Conservation (phyloP, 2,329 filamentous ascomycete species). For the Fusarium nurragi region DNA sequence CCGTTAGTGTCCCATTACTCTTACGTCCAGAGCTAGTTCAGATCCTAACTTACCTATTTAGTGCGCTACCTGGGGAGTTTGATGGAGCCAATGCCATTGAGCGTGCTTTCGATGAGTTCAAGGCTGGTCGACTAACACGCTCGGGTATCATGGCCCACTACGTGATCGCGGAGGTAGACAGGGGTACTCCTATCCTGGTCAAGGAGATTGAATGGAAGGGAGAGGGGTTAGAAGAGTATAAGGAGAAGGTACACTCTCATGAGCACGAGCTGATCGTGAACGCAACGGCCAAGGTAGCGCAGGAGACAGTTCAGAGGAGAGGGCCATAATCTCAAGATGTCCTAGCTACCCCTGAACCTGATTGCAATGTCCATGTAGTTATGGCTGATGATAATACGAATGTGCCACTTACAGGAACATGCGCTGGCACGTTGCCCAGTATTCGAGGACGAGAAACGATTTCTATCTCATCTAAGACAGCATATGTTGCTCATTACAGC, state of each 20-base stretch:
- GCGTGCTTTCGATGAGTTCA: conserved; percentile 78
- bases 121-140: conserved; percentile 69
- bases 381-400: background rate
- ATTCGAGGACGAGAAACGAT: background rate
- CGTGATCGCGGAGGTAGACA: conserved; percentile 82
- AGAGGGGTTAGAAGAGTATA: conserved; percentile 71
- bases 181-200: conserved; percentile 77
- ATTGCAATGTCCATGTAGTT: background rate
- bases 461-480: background rate
- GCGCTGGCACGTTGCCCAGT: background rate
- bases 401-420: background rate
- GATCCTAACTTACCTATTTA: conserved; percentile 51
- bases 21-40: background rate
- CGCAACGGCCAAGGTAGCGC: conserved; percentile 65
- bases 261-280: conserved; percentile 85
- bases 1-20: conserved; percentile 72
- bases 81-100: conserved; percentile 82
- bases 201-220: conserved; percentile 73
- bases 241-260: conserved; percentile 76
- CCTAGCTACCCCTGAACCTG: background rate
- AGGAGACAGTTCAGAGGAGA: conserved; percentile 49
- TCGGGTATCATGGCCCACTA: conserved; percentile 93
- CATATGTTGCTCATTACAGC: too few species aligned
- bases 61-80: conserved; percentile 66
- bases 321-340: conserved; percentile 4